Conservation (phyloP, 495 filamentous ascomycete species). For the Staphylotrichum tortipilum region DNA sequence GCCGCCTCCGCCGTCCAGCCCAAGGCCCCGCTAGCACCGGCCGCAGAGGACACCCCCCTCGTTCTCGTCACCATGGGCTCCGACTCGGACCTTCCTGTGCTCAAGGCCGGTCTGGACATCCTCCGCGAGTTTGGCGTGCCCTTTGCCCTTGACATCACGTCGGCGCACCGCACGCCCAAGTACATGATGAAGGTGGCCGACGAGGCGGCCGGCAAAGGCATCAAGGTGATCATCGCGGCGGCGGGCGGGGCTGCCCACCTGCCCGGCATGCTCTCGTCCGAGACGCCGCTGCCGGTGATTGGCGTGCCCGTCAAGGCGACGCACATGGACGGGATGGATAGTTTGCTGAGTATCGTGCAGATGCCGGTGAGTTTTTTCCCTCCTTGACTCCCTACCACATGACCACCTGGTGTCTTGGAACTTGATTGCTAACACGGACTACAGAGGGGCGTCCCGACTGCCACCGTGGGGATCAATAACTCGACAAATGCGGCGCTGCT, state of each 20-base stretch:
- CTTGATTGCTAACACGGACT: too few species aligned
- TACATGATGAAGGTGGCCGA: constrained; percentile 72
- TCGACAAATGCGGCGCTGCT: constrained; percentile 83
- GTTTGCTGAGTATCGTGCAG: constrained; percentile 80
- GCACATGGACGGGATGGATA: constrained; percentile 80
- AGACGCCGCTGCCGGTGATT: constrained; percentile 84
- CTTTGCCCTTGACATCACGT: constrained; percentile 74
- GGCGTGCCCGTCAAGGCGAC: constrained; percentile 87
- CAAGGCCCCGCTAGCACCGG: too few species aligned
- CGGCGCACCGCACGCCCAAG: constrained; percentile 83
- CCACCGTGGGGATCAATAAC: constrained; percentile 90
- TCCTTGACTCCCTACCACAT: constrained; percentile 7
- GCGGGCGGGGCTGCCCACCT: constrained; percentile 89
- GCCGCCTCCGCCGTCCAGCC: constrained; percentile 4
- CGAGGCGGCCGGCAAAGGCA: constrained; percentile 55
- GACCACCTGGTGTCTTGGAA: too few species aligned
- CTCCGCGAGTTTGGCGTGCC: constrained; percentile 68
- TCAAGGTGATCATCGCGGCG: constrained; percentile 90
- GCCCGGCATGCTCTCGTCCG: constrained; percentile 83
- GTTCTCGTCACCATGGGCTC: constrained; percentile 93
- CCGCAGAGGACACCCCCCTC: constrained; percentile 33
- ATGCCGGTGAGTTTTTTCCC: constrained; percentile 54
- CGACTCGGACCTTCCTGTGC: constrained; percentile 78
- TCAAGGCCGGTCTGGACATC: constrained; percentile 68
- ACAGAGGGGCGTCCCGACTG: constrained; percentile 65